Percentiles rank a stretch among this genome's conserved stretches.
phyloP scores from a whole-genome alignment of 441 rosid species.

The Populus trichocarpa region DNA sequence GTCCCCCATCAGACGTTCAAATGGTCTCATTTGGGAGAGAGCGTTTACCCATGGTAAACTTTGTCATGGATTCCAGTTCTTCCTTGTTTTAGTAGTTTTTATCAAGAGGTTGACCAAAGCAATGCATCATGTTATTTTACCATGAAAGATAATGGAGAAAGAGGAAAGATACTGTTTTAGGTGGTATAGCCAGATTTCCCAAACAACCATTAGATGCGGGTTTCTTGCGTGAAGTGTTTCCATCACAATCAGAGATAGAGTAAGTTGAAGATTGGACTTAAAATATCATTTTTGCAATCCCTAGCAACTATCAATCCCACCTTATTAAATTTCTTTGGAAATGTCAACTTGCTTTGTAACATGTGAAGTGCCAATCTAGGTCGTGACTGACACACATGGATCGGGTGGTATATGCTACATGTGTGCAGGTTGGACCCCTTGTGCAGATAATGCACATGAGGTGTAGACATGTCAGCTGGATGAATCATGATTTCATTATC shows the following conservation, averaged over 20 bases:
- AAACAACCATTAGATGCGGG: too few relatives aligned
- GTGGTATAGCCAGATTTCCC: neutral
- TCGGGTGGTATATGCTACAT: too few relatives aligned
- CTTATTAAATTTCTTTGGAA: neutral
- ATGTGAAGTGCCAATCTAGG: too few relatives aligned
- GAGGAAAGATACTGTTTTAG: neutral
- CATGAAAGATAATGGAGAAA: neutral
- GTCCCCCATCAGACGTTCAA: neutral
- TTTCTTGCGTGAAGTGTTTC: neutral
- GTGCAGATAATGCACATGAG: too few relatives aligned
- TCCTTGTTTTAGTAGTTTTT: neutral
- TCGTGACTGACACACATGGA: too few relatives aligned
- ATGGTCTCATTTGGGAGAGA: neutral
- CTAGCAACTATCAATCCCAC: too few relatives aligned
- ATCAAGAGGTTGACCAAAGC: neutral
- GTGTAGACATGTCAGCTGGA: too few relatives aligned
- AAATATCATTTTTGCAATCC: neutral
- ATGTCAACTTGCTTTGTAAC: neutral
- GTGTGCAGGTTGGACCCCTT: neutral
- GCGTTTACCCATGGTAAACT: conserved; percentile 13
- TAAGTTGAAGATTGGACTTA: neutral
- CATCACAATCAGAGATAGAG: neutral
- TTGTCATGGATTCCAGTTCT: conserved; percentile 4
- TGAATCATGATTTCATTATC: too few relatives aligned
- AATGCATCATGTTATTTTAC: neutral